These are phyloP conservation scores for Ustilago hordei DNA, from an alignment of 1,284 basidiomycete genomes.

Conservation along the genomic window DNA sequence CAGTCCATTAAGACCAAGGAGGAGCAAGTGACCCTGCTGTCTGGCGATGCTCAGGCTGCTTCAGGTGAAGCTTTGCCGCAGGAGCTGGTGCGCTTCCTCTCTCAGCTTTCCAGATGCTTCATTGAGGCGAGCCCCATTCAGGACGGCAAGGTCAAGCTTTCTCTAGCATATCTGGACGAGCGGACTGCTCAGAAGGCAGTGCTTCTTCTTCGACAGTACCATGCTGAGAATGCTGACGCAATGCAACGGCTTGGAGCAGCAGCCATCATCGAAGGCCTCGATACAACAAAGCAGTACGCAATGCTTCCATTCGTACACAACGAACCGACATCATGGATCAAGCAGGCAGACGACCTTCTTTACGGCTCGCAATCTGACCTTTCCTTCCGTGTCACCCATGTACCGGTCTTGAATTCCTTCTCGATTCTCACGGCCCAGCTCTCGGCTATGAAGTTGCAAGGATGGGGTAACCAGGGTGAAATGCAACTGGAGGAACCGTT, in stretches of 20 bases:
- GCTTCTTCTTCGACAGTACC: constrained; percentile 37
- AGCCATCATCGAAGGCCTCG: constrained; percentile 14
- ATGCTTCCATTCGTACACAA: constrained; percentile 50
- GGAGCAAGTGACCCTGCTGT: constrained; percentile 28
- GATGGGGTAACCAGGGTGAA: constrained; percentile 27
- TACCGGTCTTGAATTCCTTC: constrained; percentile 31
- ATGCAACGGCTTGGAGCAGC: constrained; percentile 33
- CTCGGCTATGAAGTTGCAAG: constrained; percentile 20
- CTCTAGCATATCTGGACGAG: constrained; percentile 30
- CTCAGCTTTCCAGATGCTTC: constrained; percentile 41
- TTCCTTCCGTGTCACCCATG: constrained; percentile 32
- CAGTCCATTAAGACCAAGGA: constrained; percentile 23
- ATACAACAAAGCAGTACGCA: constrained; percentile 21
- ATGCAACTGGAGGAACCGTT: constrained; percentile 26
- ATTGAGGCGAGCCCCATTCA: constrained; percentile 30
- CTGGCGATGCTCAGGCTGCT: constrained; percentile 3
- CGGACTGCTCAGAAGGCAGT: constrained; percentile 33
- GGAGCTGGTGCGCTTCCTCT: constrained; percentile 38
- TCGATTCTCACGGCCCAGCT: constrained; percentile 16
- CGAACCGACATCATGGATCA: constrained; percentile 40
- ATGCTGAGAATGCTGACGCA: constrained; percentile 21
- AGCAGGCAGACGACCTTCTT: constrained; percentile 39
- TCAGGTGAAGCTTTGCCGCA: constrained; percentile 19
- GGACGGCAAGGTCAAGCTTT: constrained; percentile 26
- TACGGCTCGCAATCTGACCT: constrained; percentile 30